Percentiles rank a stretch among this genome's conserved stretches.
Evolutionary conservation across 768 basidiomycete genomes (phyloP).

Genomic region (Cyclocybe aegerita): DNA sequence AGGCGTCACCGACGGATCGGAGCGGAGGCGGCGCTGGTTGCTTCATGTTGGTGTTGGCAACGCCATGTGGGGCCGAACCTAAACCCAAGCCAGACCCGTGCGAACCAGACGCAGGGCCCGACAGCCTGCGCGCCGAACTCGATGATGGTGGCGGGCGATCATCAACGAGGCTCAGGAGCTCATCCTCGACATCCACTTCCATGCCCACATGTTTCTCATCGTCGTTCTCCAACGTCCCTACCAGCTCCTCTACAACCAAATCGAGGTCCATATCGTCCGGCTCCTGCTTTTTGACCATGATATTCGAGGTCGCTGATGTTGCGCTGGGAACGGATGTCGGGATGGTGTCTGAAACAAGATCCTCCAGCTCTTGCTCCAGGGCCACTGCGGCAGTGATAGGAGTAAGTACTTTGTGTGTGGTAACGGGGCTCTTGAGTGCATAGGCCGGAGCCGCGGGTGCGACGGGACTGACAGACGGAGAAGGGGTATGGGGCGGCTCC

Average conservation of each 20-base stretch:
- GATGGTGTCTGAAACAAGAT: conserved; percentile 29
- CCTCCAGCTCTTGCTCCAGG: conserved; percentile 47
- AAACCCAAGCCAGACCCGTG: too few relatives aligned
- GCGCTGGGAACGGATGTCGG: background rate
- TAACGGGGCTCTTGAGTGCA: conserved; percentile 14
- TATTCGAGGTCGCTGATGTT: conserved; percentile 14
- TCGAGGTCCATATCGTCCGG: conserved; percentile 43
- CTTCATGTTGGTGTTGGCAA: conserved; percentile 1
- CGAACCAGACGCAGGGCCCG: too few relatives aligned
- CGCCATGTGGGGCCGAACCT: too few relatives aligned
- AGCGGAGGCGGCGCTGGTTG: conserved; percentile 2
- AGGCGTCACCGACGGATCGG: conserved; percentile 3
- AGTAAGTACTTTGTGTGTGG: conserved; percentile 13
- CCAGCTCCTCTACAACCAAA: conserved; percentile 40
- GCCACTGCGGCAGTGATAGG: conserved; percentile 29
- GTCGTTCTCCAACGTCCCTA: conserved; percentile 36
- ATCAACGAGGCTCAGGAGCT: conserved; percentile 69
- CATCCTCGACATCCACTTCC: conserved; percentile 58
- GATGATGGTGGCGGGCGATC: conserved; percentile 34
- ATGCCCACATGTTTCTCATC: conserved; percentile 11
- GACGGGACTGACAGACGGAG: conserved; percentile 25
- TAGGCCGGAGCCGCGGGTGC: conserved; percentile 14
- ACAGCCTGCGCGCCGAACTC: background rate
- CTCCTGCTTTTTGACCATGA: conserved; percentile 29
- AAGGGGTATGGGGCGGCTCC: conserved; percentile 26